Percentiles rank a stretch among this genome's conserved stretches.
phyloP scores from a whole-genome alignment of 331 rosid genomes.

The Saraca asoca region DNA sequence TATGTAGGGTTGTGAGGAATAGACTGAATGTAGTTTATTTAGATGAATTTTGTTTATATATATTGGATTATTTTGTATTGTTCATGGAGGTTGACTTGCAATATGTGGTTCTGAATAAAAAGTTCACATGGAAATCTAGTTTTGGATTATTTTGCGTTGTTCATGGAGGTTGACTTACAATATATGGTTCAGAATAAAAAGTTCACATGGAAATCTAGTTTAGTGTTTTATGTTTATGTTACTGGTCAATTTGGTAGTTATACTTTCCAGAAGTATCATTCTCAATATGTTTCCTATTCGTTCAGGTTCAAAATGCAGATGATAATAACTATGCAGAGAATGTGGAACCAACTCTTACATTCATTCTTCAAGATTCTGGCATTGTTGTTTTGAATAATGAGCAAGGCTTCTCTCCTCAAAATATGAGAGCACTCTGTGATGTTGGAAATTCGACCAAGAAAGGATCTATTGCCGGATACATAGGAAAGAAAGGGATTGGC shows the following conservation, averaged over 20 bases:
- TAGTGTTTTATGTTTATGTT: slow-evolving; percentile 15
- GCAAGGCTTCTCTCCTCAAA: slow-evolving; percentile 75
- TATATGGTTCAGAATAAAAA: slow-evolving; percentile 3
- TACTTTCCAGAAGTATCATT: slow-evolving; percentile 15
- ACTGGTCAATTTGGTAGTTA: slow-evolving; percentile 28
- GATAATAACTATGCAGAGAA: slow-evolving; percentile 76
- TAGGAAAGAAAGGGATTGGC: slow-evolving; percentile 97
- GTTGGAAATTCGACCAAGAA: slow-evolving; percentile 96
- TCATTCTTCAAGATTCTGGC: slow-evolving; percentile 76
- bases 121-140: slow-evolving; percentile 13
- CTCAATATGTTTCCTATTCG: slow-evolving; percentile 36
- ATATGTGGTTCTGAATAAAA: slow-evolving; percentile 1
- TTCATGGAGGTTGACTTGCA: background rate
- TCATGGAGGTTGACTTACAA: background rate
- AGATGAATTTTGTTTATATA: slow-evolving; percentile 7
- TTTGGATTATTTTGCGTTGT: slow-evolving; percentile 17
- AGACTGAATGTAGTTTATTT: background rate
- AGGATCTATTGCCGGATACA: slow-evolving; percentile 88
- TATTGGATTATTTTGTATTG: slow-evolving; percentile 14
- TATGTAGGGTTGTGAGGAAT: background rate
- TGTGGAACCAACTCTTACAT: slow-evolving; percentile 83
- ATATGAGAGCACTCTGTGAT: slow-evolving; percentile 94
- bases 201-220: slow-evolving; percentile 18
- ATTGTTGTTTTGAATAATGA: slow-evolving; percentile 87
- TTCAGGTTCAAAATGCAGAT: slow-evolving; percentile 98